Base-by-base conservation (phyloP, 305 asterid species). In the Rubia peregrina region DNA sequence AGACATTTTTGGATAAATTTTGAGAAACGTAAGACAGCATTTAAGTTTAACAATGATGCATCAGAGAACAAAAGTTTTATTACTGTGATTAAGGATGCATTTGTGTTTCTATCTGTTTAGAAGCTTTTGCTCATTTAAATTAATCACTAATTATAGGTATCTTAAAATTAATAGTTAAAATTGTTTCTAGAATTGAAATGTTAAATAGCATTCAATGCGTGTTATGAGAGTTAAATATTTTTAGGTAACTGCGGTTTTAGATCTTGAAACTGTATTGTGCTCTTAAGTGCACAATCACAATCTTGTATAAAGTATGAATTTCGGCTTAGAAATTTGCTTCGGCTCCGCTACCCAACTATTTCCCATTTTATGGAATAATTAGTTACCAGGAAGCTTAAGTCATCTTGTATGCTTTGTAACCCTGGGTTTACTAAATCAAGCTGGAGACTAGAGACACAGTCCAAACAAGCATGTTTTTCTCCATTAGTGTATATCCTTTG, bases 381-480 rank as follows among this genome's bases (percentile, higher is more conserved):
- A 62, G 44, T 36, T 33, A 8, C 36, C 67, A 6, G 10, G 10
- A 62, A 62, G 67, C 26, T 36, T 16, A 33, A 36, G 14, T 7
- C 22, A 12, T 36, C 24, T 61, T 61, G 67, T 6, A 33, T 33
- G 3, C 6, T 22, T 61, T 13, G 9, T 26, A 12, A 0, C 19
- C 41, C 41, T 11, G 9, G 14, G 7, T 24, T 24, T 26, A 26
- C 65, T 60, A 33, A 48, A 2, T 3, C 55, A 61, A 30, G 43
- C 21, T 30, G 55, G 55, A 61, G 17, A n/a, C 43, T 14, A 61
- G 21, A 26, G 42, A 24, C 16, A 61, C 21, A 61, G 65, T 33
- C 65, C 36, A 61, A 26, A 36, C 41, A 38, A 36, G 46, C 67
- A 62, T 36, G 46, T 62, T 62, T 21, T 61, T n/a, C 67, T 62